Evolutionary conservation across 2,329 filamentous ascomycete genomes (phyloP), one percentile per base, ranked within the genome.

Genomic region (Sporothrix curviconia): DNA sequence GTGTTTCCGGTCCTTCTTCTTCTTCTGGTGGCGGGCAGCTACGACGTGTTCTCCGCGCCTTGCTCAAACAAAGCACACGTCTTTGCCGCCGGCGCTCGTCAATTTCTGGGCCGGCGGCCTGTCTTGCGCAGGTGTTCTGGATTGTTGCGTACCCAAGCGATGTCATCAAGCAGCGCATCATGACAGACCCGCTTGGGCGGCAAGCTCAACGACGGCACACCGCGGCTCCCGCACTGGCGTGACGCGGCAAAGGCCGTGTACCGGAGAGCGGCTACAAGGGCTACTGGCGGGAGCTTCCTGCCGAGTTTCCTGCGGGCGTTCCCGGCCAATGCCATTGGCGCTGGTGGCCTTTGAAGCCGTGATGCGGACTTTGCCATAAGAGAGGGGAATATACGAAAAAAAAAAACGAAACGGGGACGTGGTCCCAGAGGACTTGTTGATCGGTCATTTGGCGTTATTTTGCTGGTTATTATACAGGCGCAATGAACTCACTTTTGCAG

Each of bases 41-140:
- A 99, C 75, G 92, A 96, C 66, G 65, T 96, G 30, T 80, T 97
- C 64, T 89, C 89, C 5, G 78, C 83, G 22, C 74, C n/a, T n/a
- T 79, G 59, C 76, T 97, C 68, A 76, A 81, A 56, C n/a, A n/a
- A 72, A 81, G 17, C 76, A 84, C 65, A 96, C 92, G 2, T 37
- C 65, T 12, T 74, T 96, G 55, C 87, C 87, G 55, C 83, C 84
- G 0, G 90, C 94, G 0, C 85, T 85, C 1, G 79, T 97, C 67
- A 97, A 97, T 70, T 99, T 99, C 76, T 97, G 92, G 92, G 92
- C 94, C 0, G 94, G 94, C 3, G 94, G 94, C 0, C 74, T 97
- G 53, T 92, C 87, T n/a, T 49, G 94, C 94, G 0, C 94, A 99
- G 76, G 75, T 96, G 15, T 99, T 96, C 69, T 99, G 94, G 94